Evolutionary conservation across 345 rosid genomes (phyloP), one percentile per base, ranked within the genome.

Genomic region (Populus nigra): DNA sequence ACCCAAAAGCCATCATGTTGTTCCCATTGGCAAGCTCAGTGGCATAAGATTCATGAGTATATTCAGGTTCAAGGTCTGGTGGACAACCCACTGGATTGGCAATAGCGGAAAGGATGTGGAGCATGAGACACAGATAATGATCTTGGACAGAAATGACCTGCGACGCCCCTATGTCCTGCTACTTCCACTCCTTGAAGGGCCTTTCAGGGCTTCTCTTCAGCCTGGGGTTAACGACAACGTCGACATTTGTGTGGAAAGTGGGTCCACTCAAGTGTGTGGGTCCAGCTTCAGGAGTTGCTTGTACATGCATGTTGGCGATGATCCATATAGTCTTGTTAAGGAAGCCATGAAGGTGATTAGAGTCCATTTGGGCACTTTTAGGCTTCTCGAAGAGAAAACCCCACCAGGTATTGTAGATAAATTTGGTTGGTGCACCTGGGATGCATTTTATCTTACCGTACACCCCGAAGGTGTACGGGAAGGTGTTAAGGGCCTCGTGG

Each of bases 361-460:
- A 76, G 74, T 67, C 63, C 97, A 93, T 79, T 39, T 95, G 41
- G 92, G 90, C 16, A 92, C 92, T 0, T 91, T 91, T 69, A 87
- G 76, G 79, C 90, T 91, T 20, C 47, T 95, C 38, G 92, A 90
- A 5, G 99, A 91, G 84, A 92, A 95, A 78, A 82, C 82, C 8
- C 90, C 96, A 11, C 99, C 98, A 1, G 87, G 88, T 3, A 90
- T 95, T 22, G 89, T 91, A 15, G 97, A 92, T 76, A 93, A 92
- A 66, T 93, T 95, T 61, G 98, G 97, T 5, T 95, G 99, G 99
- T 93, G 96, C 74, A 91, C 99, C 10, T 92, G 98, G 96, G 99
- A 95, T 62, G 99, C 96, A 57, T 92, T 93, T 76, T 93, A 93
- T 72, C 91, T 91, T 59, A 86, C 88, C 1, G 97, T 91, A 72